phyloP scores from a whole-genome alignment of 176 grass and related monocot genomes.

The Tuctoria greenei region DNA sequence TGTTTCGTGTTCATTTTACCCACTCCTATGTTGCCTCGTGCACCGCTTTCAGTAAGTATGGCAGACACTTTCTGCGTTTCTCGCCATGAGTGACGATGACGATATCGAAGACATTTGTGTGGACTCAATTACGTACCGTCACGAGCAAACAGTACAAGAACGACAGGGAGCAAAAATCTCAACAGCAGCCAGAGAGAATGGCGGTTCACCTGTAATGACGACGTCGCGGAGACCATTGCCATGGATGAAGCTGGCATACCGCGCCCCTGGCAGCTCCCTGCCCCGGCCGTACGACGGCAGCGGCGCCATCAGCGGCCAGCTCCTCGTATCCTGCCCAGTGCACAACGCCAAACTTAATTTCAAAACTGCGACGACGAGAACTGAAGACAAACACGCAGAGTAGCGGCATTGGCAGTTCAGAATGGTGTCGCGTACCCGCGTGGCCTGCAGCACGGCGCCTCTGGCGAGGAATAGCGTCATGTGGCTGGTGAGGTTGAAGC shows the following conservation, averaged over 20 bases:
- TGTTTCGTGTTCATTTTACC: not conserved
- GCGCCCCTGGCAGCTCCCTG: constrained; percentile 63
- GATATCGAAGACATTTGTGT: not conserved
- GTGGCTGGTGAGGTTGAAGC: constrained; percentile 91
- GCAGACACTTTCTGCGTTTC: not conserved
- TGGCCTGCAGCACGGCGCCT: constrained; percentile 72
- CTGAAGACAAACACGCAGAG: not conserved
- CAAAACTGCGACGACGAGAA: not conserved
- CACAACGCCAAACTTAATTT: not conserved
- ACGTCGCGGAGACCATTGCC: constrained; percentile 81
- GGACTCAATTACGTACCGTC: not conserved
- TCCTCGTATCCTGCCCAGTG: constrained; percentile 50
- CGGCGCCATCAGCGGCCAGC: constrained; percentile 75
- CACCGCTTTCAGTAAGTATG: not conserved
- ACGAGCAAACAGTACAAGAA: constrained; percentile 3
- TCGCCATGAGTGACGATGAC: not conserved
- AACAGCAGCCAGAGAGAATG: not conserved
- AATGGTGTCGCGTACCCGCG: not conserved
- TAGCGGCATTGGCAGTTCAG: not conserved
- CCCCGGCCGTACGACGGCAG: constrained; percentile 88
- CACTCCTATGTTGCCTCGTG: constrained; percentile 4
- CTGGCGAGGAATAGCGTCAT: constrained; percentile 82
- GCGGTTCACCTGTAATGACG: constrained; percentile 64
- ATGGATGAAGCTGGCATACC: constrained; percentile 73
- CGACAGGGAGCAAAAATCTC: too few relatives aligned